Conservation (phyloP, 2,329 filamentous ascomycete species). For the Colletotrichum sp. region DNA sequence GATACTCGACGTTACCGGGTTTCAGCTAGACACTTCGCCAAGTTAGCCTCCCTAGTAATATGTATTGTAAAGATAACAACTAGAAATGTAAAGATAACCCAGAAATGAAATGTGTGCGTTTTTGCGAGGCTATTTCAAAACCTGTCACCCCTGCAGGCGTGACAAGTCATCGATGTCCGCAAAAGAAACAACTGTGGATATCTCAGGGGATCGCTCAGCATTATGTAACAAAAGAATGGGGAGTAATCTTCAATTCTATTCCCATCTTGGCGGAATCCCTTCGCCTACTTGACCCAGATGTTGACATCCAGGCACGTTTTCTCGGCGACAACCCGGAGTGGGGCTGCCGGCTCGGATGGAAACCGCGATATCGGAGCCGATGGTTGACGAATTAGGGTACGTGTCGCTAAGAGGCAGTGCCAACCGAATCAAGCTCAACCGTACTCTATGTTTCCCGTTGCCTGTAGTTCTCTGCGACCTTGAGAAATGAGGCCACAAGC, state of each 20-base stretch:
- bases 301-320: neutral
- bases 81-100: neutral
- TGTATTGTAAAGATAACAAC: neutral
- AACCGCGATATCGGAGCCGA: neutral
- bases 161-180: neutral
- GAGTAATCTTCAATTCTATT: neutral
- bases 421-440: neutral
- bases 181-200: neutral
- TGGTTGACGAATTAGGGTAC: neutral
- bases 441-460: neutral
- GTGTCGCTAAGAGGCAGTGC: neutral
- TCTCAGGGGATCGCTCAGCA: neutral
- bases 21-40: neutral
- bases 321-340: neutral
- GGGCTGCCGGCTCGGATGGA: neutral
- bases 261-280: neutral
- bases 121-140: neutral
- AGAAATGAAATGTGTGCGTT: neutral
- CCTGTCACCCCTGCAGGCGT: neutral
- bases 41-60: neutral
- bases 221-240: neutral
- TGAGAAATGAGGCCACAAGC: no score
- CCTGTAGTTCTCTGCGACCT: neutral
- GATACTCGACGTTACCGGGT: neutral
- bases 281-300: neutral